A percentile compares a stretch with the other conserved stretches of the same genome.
Conservation (phyloP, 495 filamentous ascomycete genomes). For the Lepidopterella palustris region DNA sequence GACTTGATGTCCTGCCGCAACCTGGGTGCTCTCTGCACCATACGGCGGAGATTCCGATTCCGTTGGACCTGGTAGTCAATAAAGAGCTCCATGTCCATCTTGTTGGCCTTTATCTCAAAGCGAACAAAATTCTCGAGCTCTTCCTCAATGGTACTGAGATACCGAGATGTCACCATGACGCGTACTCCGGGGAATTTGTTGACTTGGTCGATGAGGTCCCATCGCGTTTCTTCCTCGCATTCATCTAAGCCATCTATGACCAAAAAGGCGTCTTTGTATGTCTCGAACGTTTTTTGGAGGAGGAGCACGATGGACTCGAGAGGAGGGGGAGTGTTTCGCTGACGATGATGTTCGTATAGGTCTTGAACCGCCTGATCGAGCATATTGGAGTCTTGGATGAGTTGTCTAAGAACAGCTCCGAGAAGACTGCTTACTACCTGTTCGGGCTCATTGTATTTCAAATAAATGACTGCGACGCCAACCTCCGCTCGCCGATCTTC, state of each 20-base stretch:
- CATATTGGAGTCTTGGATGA: conserved; percentile 3
- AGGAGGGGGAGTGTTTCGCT: not conserved
- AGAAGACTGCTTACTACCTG: conserved; percentile 8
- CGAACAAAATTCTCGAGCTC: conserved; percentile 3
- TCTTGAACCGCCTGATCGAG: not conserved
- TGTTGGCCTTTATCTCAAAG: conserved; percentile 9
- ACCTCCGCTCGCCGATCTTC: not conserved
- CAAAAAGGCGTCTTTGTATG: not conserved
- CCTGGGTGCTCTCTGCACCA: not conserved
- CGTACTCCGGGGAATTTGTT: not conserved
- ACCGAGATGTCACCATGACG: conserved; percentile 6
- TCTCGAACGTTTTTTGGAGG: not conserved
- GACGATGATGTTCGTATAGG: conserved; percentile 1
- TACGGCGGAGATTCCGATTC: conserved; percentile 4
- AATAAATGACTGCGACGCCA: conserved; percentile 8
- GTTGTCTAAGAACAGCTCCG: conserved; percentile 9
- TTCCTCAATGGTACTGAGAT: conserved; percentile 1
- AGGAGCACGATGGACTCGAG: not conserved
- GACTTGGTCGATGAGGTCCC: not conserved
- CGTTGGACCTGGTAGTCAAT: conserved; percentile 3
- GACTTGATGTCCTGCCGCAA: conserved; percentile 14
- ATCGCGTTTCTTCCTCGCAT: conserved; percentile 8
- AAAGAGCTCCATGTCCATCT: conserved; percentile 10
- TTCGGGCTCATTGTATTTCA: conserved; percentile 16
- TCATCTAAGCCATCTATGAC: conserved; percentile 12